These are phyloP conservation scores for Musa troglodytarum DNA, from an alignment of 176 grass and related monocot genomes.

Conservation along the genomic window DNA sequence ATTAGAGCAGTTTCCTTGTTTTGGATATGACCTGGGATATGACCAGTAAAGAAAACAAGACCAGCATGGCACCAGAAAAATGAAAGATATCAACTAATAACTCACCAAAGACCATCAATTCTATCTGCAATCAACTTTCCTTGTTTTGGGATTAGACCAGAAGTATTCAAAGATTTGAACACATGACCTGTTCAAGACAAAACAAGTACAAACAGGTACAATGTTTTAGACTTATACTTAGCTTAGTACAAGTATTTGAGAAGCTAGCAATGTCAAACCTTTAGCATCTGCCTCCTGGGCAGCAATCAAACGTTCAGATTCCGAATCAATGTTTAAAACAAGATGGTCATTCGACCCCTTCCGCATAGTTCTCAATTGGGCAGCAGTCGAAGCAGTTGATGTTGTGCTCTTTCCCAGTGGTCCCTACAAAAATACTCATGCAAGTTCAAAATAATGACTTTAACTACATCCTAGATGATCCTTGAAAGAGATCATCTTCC, in stretches of 20 bases:
- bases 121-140: conserved; percentile 91
- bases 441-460: background rate
- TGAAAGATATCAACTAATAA: conserved; percentile 5
- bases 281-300: conserved; percentile 68
- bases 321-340: conserved; percentile 69
- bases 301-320: conserved; percentile 67
- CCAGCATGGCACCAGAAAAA: background rate
- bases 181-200: conserved; percentile 62
- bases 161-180: conserved; percentile 83
- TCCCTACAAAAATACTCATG: conserved; percentile 34
- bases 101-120: conserved; percentile 88
- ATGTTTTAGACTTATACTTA: background rate
- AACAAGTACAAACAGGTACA: background rate
- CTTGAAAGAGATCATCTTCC: background rate
- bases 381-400: conserved; percentile 53
- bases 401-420: conserved; percentile 51
- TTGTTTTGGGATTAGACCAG: conserved; percentile 82
- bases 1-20: background rate
- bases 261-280: conserved; percentile 34
- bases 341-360: conserved; percentile 93
- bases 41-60: background rate
- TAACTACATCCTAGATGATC: conserved; percentile 1
- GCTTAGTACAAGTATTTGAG: background rate
- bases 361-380: conserved; percentile 66
- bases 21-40: background rate